These are phyloP conservation scores for Pseudogymnoascus sp. DNA, from an alignment of 2,329 filamentous ascomycete species.

Conservation along the genomic window DNA sequence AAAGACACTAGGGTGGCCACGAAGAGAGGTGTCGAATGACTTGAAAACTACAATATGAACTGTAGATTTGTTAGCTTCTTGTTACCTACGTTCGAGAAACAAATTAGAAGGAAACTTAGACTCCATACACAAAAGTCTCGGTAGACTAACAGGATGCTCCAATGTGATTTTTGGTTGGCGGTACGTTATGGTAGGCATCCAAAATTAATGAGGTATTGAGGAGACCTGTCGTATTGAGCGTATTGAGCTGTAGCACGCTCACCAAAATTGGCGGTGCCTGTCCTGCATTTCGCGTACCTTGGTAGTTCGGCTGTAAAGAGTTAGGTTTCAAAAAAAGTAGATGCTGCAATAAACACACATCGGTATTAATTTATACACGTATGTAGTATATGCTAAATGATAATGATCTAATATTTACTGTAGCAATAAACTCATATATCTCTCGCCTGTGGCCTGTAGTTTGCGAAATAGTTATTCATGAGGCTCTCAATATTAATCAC, in stretches of 20 bases:
- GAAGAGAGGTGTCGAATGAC: background rate
- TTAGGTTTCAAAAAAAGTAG: background rate
- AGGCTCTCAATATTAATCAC: background rate
- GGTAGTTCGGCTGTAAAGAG: background rate
- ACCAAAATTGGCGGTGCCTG: constrained; percentile 2
- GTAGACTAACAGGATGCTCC: background rate
- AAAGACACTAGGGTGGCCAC: background rate
- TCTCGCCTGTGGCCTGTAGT: background rate
- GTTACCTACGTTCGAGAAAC: background rate
- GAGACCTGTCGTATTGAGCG: constrained; percentile 4
- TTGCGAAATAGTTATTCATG: background rate
- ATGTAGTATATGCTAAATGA: background rate
- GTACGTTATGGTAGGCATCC: background rate
- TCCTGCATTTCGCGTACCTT: constrained; percentile 5
- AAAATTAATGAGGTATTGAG: constrained; percentile 1
- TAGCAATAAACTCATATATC: background rate
- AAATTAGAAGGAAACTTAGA: background rate
- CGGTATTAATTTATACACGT: background rate
- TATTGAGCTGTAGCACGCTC: background rate
- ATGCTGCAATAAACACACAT: background rate
- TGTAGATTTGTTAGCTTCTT: background rate
- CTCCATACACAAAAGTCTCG: background rate
- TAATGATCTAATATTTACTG: background rate
- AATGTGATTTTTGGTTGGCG: background rate
- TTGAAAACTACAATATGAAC: background rate